Evolutionary conservation across 139 green algal species (phyloP).

Genomic region (Chlorella sp.): DNA sequence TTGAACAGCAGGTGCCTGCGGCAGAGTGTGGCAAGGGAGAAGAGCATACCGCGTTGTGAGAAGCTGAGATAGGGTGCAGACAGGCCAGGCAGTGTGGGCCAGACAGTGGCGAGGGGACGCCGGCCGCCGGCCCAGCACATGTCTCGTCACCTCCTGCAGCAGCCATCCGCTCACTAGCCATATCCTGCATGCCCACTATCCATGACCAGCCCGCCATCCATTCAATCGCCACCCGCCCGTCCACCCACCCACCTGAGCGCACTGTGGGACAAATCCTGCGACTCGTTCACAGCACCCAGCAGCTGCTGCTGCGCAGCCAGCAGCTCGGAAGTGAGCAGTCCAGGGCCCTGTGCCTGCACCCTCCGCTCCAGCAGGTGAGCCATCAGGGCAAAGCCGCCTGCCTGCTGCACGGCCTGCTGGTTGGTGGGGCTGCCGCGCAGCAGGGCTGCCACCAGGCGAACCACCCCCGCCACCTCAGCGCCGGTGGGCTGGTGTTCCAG

Average conservation of each 20-base stretch:
- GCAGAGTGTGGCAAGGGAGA: no score
- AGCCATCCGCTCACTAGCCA: no score
- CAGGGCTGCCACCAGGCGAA: constrained; percentile 39
- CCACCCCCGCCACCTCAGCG: constrained; percentile 26
- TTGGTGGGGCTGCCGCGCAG: constrained; percentile 52
- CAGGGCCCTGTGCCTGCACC: not conserved
- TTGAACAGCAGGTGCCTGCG: constrained; percentile 52
- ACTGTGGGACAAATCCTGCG: not conserved
- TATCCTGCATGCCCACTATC: no score
- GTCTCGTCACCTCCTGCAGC: no score
- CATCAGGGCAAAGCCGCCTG: constrained; percentile 34
- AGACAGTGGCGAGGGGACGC: no score
- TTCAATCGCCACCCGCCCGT: no score
- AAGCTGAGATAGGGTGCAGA: no score
- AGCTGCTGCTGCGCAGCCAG: constrained; percentile 41
- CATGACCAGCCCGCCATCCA: no score
- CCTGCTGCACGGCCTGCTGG: constrained; percentile 43
- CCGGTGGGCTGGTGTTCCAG: constrained; percentile 25
- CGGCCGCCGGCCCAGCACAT: no score
- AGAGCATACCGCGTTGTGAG: no score
- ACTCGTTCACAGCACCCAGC: constrained; percentile 20
- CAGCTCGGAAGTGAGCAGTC: constrained; percentile 37
- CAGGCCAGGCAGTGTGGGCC: no score
- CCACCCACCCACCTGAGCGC: constrained; percentile 12
- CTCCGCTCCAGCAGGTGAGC: constrained; percentile 45